These are phyloP conservation scores for Chlamydomonas applanata DNA, from an alignment of 139 green algal species.

Conservation along the genomic window DNA sequence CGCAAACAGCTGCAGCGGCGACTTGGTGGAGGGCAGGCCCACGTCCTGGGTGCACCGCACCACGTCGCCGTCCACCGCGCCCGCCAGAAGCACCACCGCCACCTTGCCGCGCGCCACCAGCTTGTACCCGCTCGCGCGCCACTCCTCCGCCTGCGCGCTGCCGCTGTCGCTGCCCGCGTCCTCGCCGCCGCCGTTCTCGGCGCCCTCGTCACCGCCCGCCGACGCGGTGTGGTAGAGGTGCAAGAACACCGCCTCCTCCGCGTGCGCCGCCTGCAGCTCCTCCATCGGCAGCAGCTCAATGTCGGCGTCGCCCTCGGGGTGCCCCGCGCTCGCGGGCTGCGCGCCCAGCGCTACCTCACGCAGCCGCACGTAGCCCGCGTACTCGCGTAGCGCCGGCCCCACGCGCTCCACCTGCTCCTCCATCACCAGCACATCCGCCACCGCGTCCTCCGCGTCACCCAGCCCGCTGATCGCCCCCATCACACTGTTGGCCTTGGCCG, in stretches of 20 bases:
- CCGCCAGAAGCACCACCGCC: conserved; percentile 74
- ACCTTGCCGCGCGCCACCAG: conserved; percentile 56
- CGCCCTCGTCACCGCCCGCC: conserved; percentile 2
- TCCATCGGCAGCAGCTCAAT: conserved; percentile 17
- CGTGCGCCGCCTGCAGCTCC: conserved; percentile 1
- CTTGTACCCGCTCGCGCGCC: conserved; percentile 27
- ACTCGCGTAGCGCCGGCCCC: conserved; percentile 3
- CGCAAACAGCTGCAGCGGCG: conserved; percentile 85
- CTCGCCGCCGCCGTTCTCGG: not conserved
- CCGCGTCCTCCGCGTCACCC: not conserved
- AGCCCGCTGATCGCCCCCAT: not conserved
- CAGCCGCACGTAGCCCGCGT: conserved; percentile 19
- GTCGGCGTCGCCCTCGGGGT: conserved; percentile 4
- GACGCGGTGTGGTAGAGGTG: conserved; percentile 12
- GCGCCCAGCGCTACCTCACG: conserved; percentile 18
- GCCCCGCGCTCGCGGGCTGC: not conserved
- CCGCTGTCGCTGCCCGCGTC: not conserved
- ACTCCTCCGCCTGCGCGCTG: conserved; percentile 17
- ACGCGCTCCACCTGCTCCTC: not conserved
- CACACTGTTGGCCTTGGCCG: not conserved
- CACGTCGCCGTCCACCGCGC: conserved; percentile 30
- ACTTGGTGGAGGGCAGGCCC: conserved; percentile 86
- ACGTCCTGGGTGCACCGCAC: conserved; percentile 73
- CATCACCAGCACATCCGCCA: conserved; percentile 8
- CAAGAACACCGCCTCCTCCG: conserved; percentile 14